Conservation (phyloP, 2,329 filamentous ascomycete species). For the Cryphonectria japonica region DNA sequence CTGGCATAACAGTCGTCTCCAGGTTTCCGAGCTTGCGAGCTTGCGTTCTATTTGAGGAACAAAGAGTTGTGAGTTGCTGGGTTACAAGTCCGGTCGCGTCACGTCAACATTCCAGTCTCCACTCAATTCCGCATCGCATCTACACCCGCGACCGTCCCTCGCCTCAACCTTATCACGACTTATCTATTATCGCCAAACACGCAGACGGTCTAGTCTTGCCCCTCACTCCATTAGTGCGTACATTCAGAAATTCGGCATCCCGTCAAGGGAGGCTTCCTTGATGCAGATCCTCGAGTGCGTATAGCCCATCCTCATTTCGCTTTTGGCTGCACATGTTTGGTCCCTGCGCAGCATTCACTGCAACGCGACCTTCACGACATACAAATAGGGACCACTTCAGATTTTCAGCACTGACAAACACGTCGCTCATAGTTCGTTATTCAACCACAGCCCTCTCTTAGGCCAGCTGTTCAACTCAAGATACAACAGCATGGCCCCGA, state of each 20-base stretch:
- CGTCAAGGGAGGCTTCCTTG: constrained; percentile 1
- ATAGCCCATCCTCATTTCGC: neutral
- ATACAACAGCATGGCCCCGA: constrained; percentile 19
- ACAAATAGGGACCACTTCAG: neutral
- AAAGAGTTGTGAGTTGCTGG: neutral
- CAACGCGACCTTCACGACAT: neutral
- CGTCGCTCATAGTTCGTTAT: constrained; percentile 18
- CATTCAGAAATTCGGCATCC: neutral
- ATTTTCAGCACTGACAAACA: constrained; percentile 20
- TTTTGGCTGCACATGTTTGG: neutral
- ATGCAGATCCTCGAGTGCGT: constrained; percentile 28
- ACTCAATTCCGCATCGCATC: neutral
- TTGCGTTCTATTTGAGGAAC: neutral
- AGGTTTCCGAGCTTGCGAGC: neutral
- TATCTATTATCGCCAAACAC: neutral
- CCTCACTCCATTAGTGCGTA: neutral
- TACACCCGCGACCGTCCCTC: neutral
- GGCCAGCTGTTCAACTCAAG: constrained; percentile 25
- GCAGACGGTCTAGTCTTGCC: neutral
- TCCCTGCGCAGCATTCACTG: neutral
- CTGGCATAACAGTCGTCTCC: neutral
- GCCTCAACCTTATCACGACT: constrained; percentile 2
- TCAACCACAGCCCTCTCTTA: constrained; percentile 24
- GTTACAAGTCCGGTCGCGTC: constrained; percentile 7
- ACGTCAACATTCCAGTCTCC: constrained; percentile 4